Percentiles rank a stretch among this genome's conserved stretches.
Evolutionary conservation across 805 yeast species (phyloP).

Genomic region (Candida vaughaniae): DNA sequence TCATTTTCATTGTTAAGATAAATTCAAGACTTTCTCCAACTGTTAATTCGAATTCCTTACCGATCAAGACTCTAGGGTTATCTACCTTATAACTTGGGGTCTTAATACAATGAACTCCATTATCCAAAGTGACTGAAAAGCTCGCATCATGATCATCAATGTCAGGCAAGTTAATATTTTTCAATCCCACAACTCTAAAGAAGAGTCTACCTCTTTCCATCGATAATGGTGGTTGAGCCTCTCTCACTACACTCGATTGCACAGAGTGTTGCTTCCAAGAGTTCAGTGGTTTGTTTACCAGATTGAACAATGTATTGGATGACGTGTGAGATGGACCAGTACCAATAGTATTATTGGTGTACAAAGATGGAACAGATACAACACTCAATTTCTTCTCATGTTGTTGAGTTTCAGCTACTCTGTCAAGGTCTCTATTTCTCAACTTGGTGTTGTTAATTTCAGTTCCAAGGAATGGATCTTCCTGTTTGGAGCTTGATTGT

Average conservation of each 20-base stretch:
- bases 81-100: constrained; percentile 53
- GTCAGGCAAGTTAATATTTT: constrained; percentile 48
- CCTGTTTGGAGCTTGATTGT: background rate
- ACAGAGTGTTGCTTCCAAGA: constrained; percentile 16
- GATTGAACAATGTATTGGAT: constrained; percentile 14
- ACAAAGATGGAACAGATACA: constrained; percentile 32
- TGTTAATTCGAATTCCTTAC: constrained; percentile 77
- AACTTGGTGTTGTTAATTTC: constrained; percentile 24
- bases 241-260: constrained; percentile 14
- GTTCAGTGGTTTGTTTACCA: constrained; percentile 4
- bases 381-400: constrained; percentile 24
- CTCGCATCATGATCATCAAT: constrained; percentile 44
- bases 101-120: constrained; percentile 75
- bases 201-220: constrained; percentile 55
- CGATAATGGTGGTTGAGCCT: constrained; percentile 9
- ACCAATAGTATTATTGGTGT: constrained; percentile 11
- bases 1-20: constrained; percentile 69
- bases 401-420: constrained; percentile 1
- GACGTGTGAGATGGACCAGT: constrained; percentile 12
- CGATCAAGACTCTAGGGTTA: constrained; percentile 37
- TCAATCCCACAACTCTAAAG: constrained; percentile 47
- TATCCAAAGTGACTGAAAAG: constrained; percentile 62
- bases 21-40: constrained; percentile 63
- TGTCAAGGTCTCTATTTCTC: constrained; percentile 14
- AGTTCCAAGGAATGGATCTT: constrained; percentile 13